Evolutionary conservation across 306 rosid genomes (phyloP).

Genomic region (Myrica gale): DNA sequence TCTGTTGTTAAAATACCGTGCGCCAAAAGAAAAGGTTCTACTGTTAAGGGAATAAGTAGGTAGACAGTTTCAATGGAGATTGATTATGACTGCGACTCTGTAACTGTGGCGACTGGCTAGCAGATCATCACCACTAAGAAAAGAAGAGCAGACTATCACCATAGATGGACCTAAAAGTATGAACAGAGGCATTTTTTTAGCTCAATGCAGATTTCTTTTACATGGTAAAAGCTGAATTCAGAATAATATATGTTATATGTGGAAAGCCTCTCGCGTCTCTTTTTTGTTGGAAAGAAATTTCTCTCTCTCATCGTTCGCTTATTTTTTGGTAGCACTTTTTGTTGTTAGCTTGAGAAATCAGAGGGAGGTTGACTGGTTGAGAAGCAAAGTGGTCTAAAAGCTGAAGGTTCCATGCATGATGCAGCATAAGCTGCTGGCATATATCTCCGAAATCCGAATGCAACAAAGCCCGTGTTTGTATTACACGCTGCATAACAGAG

Average conservation of each 20-base stretch:
- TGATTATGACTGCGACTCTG: background rate
- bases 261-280: no score
- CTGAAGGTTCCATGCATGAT: background rate
- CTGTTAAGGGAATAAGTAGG: background rate
- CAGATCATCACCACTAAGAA: no score
- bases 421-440: background rate
- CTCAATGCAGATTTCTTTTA: no score
- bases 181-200: background rate
- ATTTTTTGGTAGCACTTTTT: background rate
- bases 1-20: background rate
- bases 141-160: background rate
- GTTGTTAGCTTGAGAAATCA: background rate
- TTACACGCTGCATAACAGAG: background rate
- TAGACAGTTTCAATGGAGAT: background rate
- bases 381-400: conserved; percentile 1
- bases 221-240: no score
- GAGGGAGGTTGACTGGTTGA: no score
- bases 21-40: no score
- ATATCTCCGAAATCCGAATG: background rate
- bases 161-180: background rate
- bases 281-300: no score
- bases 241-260: no score
- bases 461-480: conserved; percentile 11
- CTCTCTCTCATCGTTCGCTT: no score
- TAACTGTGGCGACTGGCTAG: no score